phyloP scores from a whole-genome alignment of 2,329 filamentous ascomycete genomes.

The Apiospora marii region DNA sequence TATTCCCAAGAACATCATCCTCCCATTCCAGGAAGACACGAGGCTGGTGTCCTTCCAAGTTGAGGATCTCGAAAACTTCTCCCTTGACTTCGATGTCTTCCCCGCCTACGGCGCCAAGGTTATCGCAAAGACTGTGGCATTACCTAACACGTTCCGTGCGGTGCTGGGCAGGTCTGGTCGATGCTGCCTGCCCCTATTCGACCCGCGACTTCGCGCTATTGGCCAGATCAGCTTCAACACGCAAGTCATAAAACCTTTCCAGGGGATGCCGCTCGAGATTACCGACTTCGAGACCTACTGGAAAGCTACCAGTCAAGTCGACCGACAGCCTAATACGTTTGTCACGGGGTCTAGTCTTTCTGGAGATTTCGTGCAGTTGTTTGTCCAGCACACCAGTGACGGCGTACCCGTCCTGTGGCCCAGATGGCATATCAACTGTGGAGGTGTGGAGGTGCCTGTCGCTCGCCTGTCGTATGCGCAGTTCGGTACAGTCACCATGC shows the following conservation, averaged over 20 bases:
- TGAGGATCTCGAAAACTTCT: constrained; percentile 90
- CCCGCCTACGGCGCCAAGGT: constrained; percentile 97
- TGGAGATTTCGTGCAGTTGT: constrained; percentile 92
- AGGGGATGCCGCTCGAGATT: constrained; percentile 90
- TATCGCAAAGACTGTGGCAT: constrained; percentile 92
- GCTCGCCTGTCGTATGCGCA: constrained; percentile 79
- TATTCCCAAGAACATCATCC: constrained; percentile 93
- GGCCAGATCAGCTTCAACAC: constrained; percentile 94
- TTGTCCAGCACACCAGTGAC: constrained; percentile 91
- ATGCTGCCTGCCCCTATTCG: constrained; percentile 89
- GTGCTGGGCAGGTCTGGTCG: constrained; percentile 77
- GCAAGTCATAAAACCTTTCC: constrained; percentile 96
- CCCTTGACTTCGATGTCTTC: constrained; percentile 96
- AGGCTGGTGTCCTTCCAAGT: constrained; percentile 95
- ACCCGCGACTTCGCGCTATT: constrained; percentile 88
- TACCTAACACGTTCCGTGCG: constrained; percentile 85
- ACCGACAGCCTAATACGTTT: constrained; percentile 83
- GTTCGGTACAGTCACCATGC: constrained; percentile 64
- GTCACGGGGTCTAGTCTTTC: constrained; percentile 95
- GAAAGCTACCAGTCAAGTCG: constrained; percentile 95
- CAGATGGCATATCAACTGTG: constrained; percentile 78
- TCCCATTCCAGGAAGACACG: constrained; percentile 96
- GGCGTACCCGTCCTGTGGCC: constrained; percentile 88
- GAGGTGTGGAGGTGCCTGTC: constrained; percentile 82
- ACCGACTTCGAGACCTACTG: constrained; percentile 99